A percentile compares a stretch with the other conserved stretches of the same genome.
These are phyloP conservation scores for Oldenlandia corymbosa DNA, from an alignment of 257 asterid genomes.

Conservation along the genomic window DNA sequence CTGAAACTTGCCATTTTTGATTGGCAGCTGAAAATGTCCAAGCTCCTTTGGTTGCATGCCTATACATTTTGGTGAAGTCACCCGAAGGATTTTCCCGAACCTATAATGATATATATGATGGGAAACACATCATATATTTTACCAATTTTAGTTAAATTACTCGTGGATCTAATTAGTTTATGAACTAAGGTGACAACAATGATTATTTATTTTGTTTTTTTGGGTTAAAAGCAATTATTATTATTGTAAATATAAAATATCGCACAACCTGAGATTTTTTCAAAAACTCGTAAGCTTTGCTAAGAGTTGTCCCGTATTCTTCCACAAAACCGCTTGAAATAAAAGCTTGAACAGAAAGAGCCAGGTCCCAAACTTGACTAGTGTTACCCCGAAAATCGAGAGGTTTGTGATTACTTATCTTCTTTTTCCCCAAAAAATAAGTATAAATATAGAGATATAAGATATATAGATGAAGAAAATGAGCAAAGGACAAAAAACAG, in stretches of 20 bases:
- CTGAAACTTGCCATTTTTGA: slow-evolving; percentile 55
- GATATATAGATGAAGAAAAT: no score
- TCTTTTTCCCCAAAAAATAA: no score
- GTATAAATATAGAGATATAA: no score
- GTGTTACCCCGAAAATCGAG: slow-evolving; percentile 4
- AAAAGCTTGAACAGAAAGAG: slow-evolving; percentile 43
- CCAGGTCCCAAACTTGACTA: slow-evolving; percentile 47
- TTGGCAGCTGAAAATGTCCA: slow-evolving; percentile 47
- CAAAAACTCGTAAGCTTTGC: slow-evolving; percentile 38
- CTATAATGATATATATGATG: slow-evolving; percentile 21
- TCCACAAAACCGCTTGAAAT: slow-evolving; percentile 28
- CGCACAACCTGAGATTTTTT: slow-evolving; percentile 46
- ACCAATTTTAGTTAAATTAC: no score
- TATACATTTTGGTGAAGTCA: slow-evolving; percentile 35
- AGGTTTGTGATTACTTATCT: no score
- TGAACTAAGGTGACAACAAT: no score
- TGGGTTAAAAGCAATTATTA: no score
- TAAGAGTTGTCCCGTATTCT: slow-evolving; percentile 28
- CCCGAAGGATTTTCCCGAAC: slow-evolving; percentile 38
- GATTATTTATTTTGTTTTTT: no score
- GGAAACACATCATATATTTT: no score
- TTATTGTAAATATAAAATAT: no score
- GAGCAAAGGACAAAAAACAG: no score
- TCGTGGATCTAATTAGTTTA: no score
- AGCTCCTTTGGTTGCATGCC: slow-evolving; percentile 40